phyloP scores from a whole-genome alignment of 1,139 yeast species.

The Pichia sp. region DNA sequence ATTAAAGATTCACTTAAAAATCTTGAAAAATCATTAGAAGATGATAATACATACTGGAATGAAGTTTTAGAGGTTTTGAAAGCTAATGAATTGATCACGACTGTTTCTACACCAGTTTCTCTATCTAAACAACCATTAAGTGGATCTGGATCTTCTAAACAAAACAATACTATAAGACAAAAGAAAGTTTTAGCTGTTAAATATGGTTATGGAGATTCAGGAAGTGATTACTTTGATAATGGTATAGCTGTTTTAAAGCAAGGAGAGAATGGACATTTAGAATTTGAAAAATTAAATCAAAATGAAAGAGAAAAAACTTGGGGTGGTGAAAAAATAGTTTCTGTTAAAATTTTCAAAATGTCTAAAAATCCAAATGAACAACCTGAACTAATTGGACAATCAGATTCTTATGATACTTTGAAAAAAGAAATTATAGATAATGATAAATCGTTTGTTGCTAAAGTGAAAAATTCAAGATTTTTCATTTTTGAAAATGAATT shows the following conservation, averaged over 20 bases:
- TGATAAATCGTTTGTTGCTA: constrained; percentile 21
- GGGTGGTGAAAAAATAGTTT: constrained; percentile 35
- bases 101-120: constrained; percentile 40
- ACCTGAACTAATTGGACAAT: constrained; percentile 12
- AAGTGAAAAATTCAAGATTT: constrained; percentile 57
- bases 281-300: constrained; percentile 25
- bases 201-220: constrained; percentile 89
- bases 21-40: constrained; percentile 48
- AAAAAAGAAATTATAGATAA: constrained; percentile 4
- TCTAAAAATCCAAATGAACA: constrained; percentile 7
- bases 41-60: constrained; percentile 74
- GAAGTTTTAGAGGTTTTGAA: constrained; percentile 48
- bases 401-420: constrained; percentile 9
- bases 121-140: constrained; percentile 29
- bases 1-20: constrained; percentile 48
- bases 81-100: constrained; percentile 66
- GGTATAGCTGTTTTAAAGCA: constrained; percentile 66
- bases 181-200: constrained; percentile 58
- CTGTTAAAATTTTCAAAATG: constrained; percentile 40
- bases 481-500: constrained; percentile 83
- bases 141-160: not conserved
- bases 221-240: constrained; percentile 65
- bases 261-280: constrained; percentile 26
- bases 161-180: constrained; percentile 16
- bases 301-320: constrained; percentile 30